Percentiles rank a stretch among this genome's conserved stretches.
Conservation (phyloP, 163 green algal species). For the Chlorella variabilis region DNA sequence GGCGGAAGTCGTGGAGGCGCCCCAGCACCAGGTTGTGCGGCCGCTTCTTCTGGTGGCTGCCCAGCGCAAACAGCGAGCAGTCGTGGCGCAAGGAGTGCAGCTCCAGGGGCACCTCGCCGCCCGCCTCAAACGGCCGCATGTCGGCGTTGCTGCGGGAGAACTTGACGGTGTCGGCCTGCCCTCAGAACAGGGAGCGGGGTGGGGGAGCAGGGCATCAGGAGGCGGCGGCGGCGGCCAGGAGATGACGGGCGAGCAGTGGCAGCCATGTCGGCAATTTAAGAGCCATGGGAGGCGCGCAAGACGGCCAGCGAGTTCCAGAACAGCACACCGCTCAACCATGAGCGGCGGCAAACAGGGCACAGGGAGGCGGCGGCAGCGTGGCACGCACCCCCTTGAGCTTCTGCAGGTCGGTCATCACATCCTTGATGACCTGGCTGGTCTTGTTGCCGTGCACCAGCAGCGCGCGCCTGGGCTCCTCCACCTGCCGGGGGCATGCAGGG, state of each 20-base stretch:
- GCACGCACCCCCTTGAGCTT: conserved; percentile 84
- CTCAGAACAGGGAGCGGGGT: too few species aligned
- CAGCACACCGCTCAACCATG: too few species aligned
- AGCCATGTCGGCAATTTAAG: too few species aligned
- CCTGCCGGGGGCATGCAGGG: conserved; percentile 53
- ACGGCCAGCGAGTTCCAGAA: too few species aligned
- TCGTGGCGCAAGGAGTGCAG: conserved; percentile 82
- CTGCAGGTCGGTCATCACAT: conserved; percentile 86
- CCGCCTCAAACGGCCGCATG: conserved; percentile 91
- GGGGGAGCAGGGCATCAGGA: not conserved
- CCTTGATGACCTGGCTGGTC: conserved; percentile 86
- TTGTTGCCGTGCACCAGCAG: conserved; percentile 88
- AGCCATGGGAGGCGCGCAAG: not conserved
- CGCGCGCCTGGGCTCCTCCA: conserved; percentile 85
- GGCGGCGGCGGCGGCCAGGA: not conserved
- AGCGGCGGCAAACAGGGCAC: too few species aligned
- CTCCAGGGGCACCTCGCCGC: conserved; percentile 88
- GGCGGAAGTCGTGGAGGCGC: conserved; percentile 89
- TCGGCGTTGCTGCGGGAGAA: conserved; percentile 90
- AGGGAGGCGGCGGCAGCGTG: too few species aligned
- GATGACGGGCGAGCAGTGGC: not conserved
- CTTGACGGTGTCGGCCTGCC: conserved; percentile 76
- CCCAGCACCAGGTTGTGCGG: conserved; percentile 96
- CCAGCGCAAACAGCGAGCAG: conserved; percentile 88
- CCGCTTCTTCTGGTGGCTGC: conserved; percentile 94